Base-by-base conservation (phyloP, 441 rosid genomes). In the Macaranga tanarius region DNA sequence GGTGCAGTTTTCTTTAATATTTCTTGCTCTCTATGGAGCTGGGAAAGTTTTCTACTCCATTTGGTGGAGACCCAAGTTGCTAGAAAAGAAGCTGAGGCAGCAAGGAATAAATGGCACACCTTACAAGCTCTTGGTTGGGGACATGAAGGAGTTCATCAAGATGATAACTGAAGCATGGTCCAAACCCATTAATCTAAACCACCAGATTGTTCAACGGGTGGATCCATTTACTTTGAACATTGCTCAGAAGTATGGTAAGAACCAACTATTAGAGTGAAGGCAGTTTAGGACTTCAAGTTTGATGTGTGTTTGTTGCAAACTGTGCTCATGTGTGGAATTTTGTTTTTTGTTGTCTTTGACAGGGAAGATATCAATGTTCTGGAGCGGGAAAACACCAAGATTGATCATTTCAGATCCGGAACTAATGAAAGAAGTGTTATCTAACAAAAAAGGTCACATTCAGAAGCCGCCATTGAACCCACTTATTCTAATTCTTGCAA, bases 41-140 rank as follows among this genome's bases (percentile, higher is more conserved):
- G 72, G 57, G 7, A 80, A 61, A 74, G 60, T 65, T 64, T 73
- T 44, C 38, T 50, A 76, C 73, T 79, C 80, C 57, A 56, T 83
- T 75, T 84, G 86, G 88, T 79, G 71, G 83, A 81, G 78, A 44
- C 88, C 90, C 51, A 83, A 75, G 69, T 58, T 62, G 68, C 73
- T 79, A 34, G 81, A 78, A 61, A 79, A 63, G 72, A 65, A 28
- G 12, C 28, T 83, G n/a, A 79, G 64, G 78, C 75, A 20, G 45
- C 84, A 81, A 66, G 84, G 87, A 26, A 72, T 83, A 20, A 31
- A 50, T 72, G 88, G 87, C 72, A 81, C 75, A 15, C 54, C 81
- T 8, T 77, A 82, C 75, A 84, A 73, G 38, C 74, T 75, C 19
- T 52, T 80, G 60, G 42, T 77, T 56, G 86, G 86, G 11, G 88